A percentile compares a stretch with the other conserved stretches of the same genome.
phyloP scores from a whole-genome alignment of 768 basidiomycete genomes.

The Termitomyces sp. region DNA sequence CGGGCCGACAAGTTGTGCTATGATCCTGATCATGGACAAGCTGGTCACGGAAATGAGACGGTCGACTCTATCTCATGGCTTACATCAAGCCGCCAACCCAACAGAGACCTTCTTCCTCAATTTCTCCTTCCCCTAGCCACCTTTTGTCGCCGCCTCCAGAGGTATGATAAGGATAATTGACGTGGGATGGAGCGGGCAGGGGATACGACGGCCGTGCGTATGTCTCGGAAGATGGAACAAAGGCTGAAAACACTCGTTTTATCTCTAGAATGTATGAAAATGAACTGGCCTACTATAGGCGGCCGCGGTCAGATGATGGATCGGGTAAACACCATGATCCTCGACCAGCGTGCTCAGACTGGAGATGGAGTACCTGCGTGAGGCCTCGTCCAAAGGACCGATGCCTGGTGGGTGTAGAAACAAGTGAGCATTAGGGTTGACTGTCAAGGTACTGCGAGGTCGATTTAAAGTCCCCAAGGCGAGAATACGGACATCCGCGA shows the following conservation, averaged over 20 bases:
- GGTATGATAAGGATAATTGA: conserved; percentile 69
- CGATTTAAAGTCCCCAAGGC: conserved; percentile 61
- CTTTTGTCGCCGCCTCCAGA: conserved; percentile 63
- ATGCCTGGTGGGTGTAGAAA: conserved; percentile 71
- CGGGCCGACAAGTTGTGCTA: conserved; percentile 49
- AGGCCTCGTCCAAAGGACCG: conserved; percentile 16
- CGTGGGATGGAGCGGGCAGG: conserved; percentile 46
- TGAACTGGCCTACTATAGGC: conserved; percentile 23
- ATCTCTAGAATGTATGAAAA: neutral
- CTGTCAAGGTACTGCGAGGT: conserved; percentile 47
- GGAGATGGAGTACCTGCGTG: conserved; percentile 8
- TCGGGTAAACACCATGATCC: conserved; percentile 41
- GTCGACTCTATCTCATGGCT: neutral
- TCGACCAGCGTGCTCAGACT: conserved; percentile 20
- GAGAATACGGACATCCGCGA: conserved; percentile 68
- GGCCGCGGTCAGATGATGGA: conserved; percentile 22
- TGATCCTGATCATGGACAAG: conserved; percentile 38
- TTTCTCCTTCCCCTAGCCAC: conserved; percentile 46
- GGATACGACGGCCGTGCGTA: conserved; percentile 49
- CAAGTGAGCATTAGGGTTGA: conserved; percentile 64
- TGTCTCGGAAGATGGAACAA: conserved; percentile 22
- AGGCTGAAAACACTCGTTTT: conserved; percentile 22
- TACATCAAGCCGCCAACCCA: conserved; percentile 73
- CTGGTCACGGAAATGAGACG: neutral
- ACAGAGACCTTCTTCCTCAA: conserved; percentile 53